Conservation (phyloP, 108 stramenopile genomes). For the Fistulifera solaris region DNA sequence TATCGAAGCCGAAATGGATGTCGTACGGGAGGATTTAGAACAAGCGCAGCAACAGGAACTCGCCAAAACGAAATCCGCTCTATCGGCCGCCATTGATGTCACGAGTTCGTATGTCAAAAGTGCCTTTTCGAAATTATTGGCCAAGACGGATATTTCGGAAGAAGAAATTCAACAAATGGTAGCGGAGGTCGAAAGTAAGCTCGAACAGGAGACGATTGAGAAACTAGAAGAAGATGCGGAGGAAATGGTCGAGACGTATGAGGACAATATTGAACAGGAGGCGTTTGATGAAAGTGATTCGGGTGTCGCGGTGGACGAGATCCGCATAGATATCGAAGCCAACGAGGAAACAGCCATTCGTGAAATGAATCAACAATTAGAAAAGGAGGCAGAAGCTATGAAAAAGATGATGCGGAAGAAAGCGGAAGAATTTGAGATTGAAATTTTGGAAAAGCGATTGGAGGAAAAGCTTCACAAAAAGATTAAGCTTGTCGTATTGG, state of each 20-base stretch:
- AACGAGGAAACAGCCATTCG: constrained; percentile 2
- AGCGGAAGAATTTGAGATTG: constrained; percentile 5
- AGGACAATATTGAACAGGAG: constrained; percentile 1
- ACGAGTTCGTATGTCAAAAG: neutral
- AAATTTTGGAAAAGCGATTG: constrained; percentile 10
- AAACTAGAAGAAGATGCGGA: constrained; percentile 2
- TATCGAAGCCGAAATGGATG: constrained; percentile 3
- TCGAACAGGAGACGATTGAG: constrained; percentile 1
- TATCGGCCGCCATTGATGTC: neutral
- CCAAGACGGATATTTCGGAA: neutral
- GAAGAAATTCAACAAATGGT: neutral
- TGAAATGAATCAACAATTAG: neutral
- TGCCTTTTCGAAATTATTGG: constrained; percentile 1
- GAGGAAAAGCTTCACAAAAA: neutral
- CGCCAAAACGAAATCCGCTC: constrained; percentile 1
- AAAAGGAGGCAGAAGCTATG: constrained; percentile 4
- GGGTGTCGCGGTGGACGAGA: neutral
- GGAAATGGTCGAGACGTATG: neutral
- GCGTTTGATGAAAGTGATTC: neutral
- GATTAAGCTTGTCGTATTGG: constrained; percentile 1
- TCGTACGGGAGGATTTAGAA: neutral
- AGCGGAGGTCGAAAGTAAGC: neutral
- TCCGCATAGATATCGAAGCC: constrained; percentile 2
- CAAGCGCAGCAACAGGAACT: constrained; percentile 9
- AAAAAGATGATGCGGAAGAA: neutral